Conservation (phyloP, 73 alveolate genomes). For the Uronychia binucleata region DNA sequence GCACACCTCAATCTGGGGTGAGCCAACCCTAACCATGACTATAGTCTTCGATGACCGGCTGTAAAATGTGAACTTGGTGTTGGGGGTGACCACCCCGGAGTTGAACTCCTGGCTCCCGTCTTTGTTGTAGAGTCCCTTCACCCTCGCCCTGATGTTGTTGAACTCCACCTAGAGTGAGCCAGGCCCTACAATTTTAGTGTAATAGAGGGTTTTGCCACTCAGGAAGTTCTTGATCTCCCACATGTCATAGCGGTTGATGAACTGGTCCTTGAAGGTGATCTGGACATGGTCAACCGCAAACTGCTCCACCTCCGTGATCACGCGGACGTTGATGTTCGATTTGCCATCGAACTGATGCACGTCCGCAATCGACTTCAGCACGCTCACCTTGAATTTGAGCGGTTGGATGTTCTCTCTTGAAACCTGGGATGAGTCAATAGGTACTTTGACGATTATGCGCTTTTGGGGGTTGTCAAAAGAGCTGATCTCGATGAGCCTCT, state of each 20-base stretch:
- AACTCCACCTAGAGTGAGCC: constrained; percentile 18
- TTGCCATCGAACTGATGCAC: neutral
- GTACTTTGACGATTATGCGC: neutral
- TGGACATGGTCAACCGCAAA: constrained; percentile 20
- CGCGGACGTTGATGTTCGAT: constrained; percentile 4
- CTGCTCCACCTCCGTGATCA: neutral
- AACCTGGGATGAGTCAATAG: neutral
- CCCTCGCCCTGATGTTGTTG: constrained; percentile 20
- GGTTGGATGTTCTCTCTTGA: neutral
- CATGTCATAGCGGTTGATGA: constrained; percentile 11
- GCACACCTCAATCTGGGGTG: constrained; percentile 35
- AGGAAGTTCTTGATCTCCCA: neutral
- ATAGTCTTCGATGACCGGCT: constrained; percentile 28
- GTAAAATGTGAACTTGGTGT: constrained; percentile 27
- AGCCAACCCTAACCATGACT: constrained; percentile 5
- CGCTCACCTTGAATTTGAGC: neutral
- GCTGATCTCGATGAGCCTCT: neutral
- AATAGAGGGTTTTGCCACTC: neutral
- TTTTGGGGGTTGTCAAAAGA: neutral
- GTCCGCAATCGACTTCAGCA: constrained; percentile 9
- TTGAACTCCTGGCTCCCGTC: constrained; percentile 17
- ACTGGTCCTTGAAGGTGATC: constrained; percentile 18
- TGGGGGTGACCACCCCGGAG: constrained; percentile 26
- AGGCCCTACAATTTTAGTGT: neutral
- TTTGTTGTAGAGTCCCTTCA: constrained; percentile 28